phyloP scores from a whole-genome alignment of 2,329 filamentous ascomycete genomes.

The Colletotrichum chrysophilum region DNA sequence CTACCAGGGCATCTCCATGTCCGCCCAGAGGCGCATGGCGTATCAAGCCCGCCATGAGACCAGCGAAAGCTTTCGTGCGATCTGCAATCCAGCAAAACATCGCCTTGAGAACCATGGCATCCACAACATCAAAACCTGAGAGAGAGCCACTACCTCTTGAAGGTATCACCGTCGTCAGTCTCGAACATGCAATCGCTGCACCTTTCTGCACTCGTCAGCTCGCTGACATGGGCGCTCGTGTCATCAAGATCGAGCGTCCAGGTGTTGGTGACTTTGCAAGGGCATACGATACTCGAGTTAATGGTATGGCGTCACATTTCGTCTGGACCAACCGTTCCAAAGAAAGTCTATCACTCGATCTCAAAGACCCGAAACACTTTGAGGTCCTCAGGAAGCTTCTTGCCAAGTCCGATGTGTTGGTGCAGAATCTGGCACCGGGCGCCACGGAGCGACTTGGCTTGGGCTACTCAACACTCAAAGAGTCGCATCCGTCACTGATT shows the following conservation, averaged over 20 bases:
- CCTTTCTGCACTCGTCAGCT: constrained; percentile 60
- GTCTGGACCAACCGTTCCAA: constrained; percentile 62
- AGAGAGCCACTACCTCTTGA: constrained; percentile 27
- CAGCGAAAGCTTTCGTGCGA: background rate
- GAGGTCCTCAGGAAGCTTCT: constrained; percentile 47
- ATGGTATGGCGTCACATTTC: constrained; percentile 57
- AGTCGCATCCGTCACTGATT: constrained; percentile 49
- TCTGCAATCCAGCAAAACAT: background rate
- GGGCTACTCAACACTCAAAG: constrained; percentile 46
- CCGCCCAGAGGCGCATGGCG: background rate
- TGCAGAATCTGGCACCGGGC: constrained; percentile 59
- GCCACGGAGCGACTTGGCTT: constrained; percentile 52
- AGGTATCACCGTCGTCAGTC: constrained; percentile 55
- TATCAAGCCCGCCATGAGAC: background rate
- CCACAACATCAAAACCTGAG: background rate
- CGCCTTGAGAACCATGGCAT: background rate
- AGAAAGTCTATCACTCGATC: constrained; percentile 54
- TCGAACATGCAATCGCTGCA: constrained; percentile 60
- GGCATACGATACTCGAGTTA: constrained; percentile 53
- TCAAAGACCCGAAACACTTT: constrained; percentile 50
- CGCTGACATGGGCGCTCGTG: constrained; percentile 57
- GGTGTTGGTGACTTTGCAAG: constrained; percentile 57
- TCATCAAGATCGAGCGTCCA: constrained; percentile 61
- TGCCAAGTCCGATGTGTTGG: constrained; percentile 51
- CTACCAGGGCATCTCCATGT: background rate